A percentile compares a stretch with the other conserved stretches of the same genome.
These are phyloP conservation scores for Papiliotrema fonsecae DNA, from an alignment of 1,284 basidiomycete species.

Conservation along the genomic window DNA sequence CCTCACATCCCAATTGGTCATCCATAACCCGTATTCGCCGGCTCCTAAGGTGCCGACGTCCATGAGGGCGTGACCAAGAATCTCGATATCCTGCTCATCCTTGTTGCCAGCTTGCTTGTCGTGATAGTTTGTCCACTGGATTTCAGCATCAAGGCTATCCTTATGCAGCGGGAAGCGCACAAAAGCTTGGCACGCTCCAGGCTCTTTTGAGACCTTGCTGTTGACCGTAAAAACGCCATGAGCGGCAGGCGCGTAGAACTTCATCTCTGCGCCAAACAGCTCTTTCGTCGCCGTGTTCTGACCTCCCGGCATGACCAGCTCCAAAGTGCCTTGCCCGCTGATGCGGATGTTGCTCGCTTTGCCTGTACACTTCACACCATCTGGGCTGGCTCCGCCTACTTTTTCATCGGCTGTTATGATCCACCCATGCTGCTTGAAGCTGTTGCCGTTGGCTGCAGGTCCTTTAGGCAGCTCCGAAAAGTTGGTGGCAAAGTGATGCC, in stretches of 20 bases:
- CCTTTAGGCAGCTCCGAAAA: not conserved
- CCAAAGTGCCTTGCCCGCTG: conserved; percentile 1
- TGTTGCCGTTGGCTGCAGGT: not conserved
- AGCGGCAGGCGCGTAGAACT: conserved; percentile 1
- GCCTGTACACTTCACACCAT: not conserved
- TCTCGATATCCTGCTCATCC: conserved; percentile 20
- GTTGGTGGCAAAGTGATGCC: not conserved
- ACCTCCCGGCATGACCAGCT: conserved; percentile 9
- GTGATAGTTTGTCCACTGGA: conserved; percentile 11
- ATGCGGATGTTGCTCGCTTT: not conserved
- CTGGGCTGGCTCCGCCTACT: not conserved
- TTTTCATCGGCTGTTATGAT: not conserved
- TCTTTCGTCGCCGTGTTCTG: not conserved
- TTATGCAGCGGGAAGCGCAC: conserved; percentile 2
- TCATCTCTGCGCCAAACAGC: conserved; percentile 7
- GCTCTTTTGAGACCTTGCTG: not conserved
- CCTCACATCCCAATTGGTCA: conserved; percentile 14
- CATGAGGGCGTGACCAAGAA: conserved; percentile 6
- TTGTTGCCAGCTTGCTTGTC: not conserved
- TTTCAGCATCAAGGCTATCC: not conserved
- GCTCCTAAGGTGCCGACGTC: conserved; percentile 3
- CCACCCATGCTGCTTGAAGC: not conserved
- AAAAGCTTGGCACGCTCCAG: conserved; percentile 11
- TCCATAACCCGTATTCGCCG: conserved; percentile 6
- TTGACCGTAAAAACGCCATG: conserved; percentile 11